A percentile compares a stretch with the other conserved stretches of the same genome.
These are phyloP conservation scores for Chlamydomonas eustigma DNA, from an alignment of 139 green algal species.

Conservation along the genomic window DNA sequence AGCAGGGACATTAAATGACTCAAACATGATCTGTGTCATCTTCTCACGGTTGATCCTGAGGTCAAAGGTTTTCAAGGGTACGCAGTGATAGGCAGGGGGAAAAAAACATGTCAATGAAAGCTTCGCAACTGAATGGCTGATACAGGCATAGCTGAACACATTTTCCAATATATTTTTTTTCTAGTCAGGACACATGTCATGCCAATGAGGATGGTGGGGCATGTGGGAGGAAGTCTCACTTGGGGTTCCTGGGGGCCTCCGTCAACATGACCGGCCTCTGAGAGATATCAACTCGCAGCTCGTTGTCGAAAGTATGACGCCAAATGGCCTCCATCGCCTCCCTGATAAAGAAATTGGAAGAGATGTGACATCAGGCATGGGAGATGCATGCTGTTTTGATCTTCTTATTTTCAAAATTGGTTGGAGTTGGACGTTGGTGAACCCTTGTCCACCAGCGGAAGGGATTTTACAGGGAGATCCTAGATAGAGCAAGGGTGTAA, in stretches of 20 bases:
- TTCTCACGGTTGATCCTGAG: constrained; percentile 66
- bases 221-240: neutral
- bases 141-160: neutral
- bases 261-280: constrained; percentile 93
- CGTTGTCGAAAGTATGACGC: constrained; percentile 97
- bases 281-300: constrained; percentile 87
- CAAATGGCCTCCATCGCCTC: constrained; percentile 82
- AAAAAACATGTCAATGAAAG: too few relatives aligned
- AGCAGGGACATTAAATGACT: constrained; percentile 59
- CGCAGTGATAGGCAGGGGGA: too few relatives aligned
- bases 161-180: neutral
- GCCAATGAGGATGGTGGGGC: too few relatives aligned
- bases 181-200: too few relatives aligned
- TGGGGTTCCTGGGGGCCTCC: constrained; percentile 50
- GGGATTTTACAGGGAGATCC: neutral
- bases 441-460: neutral
- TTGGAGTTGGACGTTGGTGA: neutral
- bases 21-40: constrained; percentile 93
- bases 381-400: neutral
- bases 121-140: too few relatives aligned
- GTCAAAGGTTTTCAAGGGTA: neutral
- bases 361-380: too few relatives aligned
- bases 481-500: neutral
- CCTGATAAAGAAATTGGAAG: constrained; percentile 8
- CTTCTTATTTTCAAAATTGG: too few relatives aligned